phyloP scores from a whole-genome alignment of 176 grass and related monocot genomes.

The Poa pratensis region DNA sequence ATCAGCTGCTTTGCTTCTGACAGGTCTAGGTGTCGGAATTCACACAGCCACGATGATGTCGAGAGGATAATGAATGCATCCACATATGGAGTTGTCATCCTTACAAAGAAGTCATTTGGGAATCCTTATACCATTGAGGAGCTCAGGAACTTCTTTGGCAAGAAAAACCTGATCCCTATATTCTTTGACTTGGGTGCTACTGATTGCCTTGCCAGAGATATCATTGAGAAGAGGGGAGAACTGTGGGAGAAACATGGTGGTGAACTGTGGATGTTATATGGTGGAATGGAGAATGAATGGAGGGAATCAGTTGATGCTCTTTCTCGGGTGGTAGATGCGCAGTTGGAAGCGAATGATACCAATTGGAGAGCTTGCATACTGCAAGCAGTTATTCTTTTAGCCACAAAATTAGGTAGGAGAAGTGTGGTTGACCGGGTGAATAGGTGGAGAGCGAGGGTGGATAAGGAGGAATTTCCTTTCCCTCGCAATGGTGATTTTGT shows the following conservation, averaged over 20 bases:
- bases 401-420: constrained; percentile 82
- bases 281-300: constrained; percentile 91
- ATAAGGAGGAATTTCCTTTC: constrained; percentile 92
- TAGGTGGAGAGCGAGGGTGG: constrained; percentile 78
- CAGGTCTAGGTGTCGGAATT: constrained; percentile 76
- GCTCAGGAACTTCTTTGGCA: constrained; percentile 78
- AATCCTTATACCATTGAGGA: constrained; percentile 94
- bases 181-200: constrained; percentile 82
- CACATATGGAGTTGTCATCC: constrained; percentile 87
- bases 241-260: constrained; percentile 97
- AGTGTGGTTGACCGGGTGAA: constrained; percentile 87
- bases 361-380: constrained; percentile 92
- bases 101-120: constrained; percentile 93
- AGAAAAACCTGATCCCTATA: constrained; percentile 83
- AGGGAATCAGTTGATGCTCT: constrained; percentile 88
- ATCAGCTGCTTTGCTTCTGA: constrained; percentile 95
- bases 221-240: constrained; percentile 94
- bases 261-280: constrained; percentile 97
- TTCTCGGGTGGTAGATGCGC: constrained; percentile 71
- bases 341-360: constrained; percentile 78
- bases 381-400: constrained; percentile 69
- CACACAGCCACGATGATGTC: constrained; percentile 69
- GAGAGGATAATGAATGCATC: constrained; percentile 94
- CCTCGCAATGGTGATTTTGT: constrained; percentile 80
- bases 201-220: constrained; percentile 97